phyloP scores from a whole-genome alignment of 345 rosid genomes.

The Kandelia obovata region DNA sequence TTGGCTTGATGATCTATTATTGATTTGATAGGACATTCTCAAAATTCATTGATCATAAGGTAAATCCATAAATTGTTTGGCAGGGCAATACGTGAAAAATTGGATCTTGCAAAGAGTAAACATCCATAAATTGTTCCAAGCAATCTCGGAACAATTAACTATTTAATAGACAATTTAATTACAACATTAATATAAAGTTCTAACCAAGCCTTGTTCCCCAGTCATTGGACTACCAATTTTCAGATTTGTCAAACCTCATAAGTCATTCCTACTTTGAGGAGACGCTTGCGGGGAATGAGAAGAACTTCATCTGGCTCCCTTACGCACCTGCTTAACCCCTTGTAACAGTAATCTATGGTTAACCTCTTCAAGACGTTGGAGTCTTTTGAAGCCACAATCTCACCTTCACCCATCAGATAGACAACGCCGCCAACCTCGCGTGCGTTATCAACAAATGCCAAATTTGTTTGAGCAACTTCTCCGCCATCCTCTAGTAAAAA shows the following conservation, averaged over 20 bases:
- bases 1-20: no score
- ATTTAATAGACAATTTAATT: no score
- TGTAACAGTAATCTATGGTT: slow-evolving; percentile 35
- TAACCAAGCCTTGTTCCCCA: no score
- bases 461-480: neutral
- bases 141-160: no score
- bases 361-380: slow-evolving; percentile 35
- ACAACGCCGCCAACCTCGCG: slow-evolving; percentile 42
- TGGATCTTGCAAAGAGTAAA: no score
- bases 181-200: no score
- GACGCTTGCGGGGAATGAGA: slow-evolving; percentile 43
- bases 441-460: slow-evolving; percentile 9
- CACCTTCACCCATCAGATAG: slow-evolving; percentile 47
- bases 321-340: slow-evolving; percentile 39
- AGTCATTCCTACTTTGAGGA: slow-evolving; percentile 63
- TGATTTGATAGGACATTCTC: no score
- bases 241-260: slow-evolving; percentile 29
- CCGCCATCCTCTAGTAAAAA: neutral
- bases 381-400: slow-evolving; percentile 35
- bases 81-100: no score
- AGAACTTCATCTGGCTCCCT: slow-evolving; percentile 36
- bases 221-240: no score
- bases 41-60: no score
- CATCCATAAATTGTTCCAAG: no score
- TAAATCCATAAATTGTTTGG: no score